Evolutionary conservation across 2,329 filamentous ascomycete species (phyloP), one percentile per base, ranked within the genome.

Genomic region (Arthrinium puccinioides): DNA sequence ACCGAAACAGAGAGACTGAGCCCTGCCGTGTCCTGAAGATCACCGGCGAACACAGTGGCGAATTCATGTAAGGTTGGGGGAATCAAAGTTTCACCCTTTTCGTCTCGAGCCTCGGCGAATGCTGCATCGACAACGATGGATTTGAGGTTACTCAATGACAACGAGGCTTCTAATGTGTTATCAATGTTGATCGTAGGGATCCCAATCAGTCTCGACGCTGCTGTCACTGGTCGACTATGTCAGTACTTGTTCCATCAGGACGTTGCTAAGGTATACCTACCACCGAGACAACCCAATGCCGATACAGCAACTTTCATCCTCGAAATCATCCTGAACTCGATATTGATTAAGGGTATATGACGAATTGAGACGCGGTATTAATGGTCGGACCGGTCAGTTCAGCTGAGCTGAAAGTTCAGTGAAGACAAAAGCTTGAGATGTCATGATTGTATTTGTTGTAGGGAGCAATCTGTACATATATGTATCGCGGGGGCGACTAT

Each of bases 61-160:
- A 76, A 76, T 4, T 66, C 57, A 8, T 45, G 47, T 3, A 75
- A 52, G 1, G 62, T 70, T 2, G 70, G 71, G 3, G 72, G 71
- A 15, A 75, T 74, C 13, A 72, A 50, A 1, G 70, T 75, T 42
- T 66, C 57, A 16, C 72, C 72, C 8, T 54, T 38, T 1, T 57
- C 51, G 45, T 78, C 65, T 5, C 62, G 59, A 1, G 52, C 41
- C 6, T 64, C 44, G 2, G 63, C 57, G 48, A 61, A 70, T 4
- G 49, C 47, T 3, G 47, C 39, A 41, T 76, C 65, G 9, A 77
- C 63, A 10, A 71, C 46, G 32, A 76, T 62, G 4, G 46, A 49
- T 20, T 51, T 52, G 13, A 61, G 34, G 15, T 40, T 40, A 5
- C 41, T 46, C 29, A 62, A 45, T 1, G 47, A 39, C 23, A 59